Evolutionary conservation across 768 basidiomycete species (phyloP).

Genomic region (Trametes cubensis): DNA sequence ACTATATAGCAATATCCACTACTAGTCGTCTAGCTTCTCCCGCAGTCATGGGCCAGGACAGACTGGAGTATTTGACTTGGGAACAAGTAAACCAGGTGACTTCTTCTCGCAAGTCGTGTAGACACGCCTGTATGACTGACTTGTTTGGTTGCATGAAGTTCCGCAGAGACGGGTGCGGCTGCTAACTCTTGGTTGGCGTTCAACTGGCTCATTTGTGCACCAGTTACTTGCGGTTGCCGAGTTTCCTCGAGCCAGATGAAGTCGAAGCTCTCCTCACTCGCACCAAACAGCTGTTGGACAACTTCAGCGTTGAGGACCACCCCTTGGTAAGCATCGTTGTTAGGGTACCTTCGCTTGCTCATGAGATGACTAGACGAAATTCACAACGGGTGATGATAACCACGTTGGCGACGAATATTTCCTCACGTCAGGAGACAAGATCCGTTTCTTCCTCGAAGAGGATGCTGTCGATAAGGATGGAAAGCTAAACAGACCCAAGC

Average conservation of each 20-base stretch:
- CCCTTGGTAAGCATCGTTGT: constrained; percentile 60
- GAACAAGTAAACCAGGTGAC: constrained; percentile 60
- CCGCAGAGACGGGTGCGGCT: constrained; percentile 55
- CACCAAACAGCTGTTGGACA: constrained; percentile 75
- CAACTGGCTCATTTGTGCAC: neutral
- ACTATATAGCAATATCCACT: no score
- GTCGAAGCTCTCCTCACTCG: constrained; percentile 63
- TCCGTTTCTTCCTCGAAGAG: constrained; percentile 92
- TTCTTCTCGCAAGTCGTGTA: no score
- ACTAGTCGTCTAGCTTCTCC: no score
- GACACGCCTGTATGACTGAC: neutral
- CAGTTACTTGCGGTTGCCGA: constrained; percentile 80
- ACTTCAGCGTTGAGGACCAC: constrained; percentile 77
- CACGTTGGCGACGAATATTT: constrained; percentile 95
- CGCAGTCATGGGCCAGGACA: constrained; percentile 5
- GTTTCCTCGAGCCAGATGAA: constrained; percentile 66
- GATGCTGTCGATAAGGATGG: constrained; percentile 75
- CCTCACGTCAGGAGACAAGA: constrained; percentile 88
- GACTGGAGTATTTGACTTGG: constrained; percentile 52
- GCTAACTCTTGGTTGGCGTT: no score
- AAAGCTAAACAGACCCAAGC: constrained; percentile 69
- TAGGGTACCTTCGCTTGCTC: no score
- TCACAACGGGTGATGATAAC: constrained; percentile 76
- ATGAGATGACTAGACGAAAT: constrained; percentile 66
- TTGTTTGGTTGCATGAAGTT: constrained; percentile 43